Conservation (phyloP, 192 early-diverging fungal genomes). For the Backusella sp. region DNA sequence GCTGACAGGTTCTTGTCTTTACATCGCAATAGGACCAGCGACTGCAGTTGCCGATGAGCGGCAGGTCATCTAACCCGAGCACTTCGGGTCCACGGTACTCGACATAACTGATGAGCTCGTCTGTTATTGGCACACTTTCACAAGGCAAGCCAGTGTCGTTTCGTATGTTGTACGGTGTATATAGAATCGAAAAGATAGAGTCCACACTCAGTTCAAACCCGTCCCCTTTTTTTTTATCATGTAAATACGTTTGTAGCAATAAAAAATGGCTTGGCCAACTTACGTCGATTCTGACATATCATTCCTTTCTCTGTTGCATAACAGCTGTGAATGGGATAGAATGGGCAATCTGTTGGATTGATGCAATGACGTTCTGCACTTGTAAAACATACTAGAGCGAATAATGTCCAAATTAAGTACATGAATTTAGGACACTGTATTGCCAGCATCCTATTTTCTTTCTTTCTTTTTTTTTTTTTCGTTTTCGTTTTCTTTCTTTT, state of each 20-base stretch:
- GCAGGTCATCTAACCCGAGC: slow-evolving; percentile 25
- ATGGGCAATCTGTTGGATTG: slow-evolving; percentile 29
- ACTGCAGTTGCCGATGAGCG: slow-evolving; percentile 36
- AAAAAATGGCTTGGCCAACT: not conserved
- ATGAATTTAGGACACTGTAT: slow-evolving; percentile 2
- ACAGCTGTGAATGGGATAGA: slow-evolving; percentile 35
- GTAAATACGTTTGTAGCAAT: not conserved
- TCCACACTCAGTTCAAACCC: slow-evolving; percentile 33
- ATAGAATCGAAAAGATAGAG: slow-evolving; percentile 18
- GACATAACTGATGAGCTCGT: slow-evolving; percentile 31
- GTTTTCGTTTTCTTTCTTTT: not conserved
- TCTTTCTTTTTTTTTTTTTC: not conserved
- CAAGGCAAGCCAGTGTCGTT: slow-evolving; percentile 36
- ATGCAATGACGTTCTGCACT: slow-evolving; percentile 21
- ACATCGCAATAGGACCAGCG: slow-evolving; percentile 32
- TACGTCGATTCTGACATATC: slow-evolving; percentile 24
- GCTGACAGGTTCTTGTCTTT: slow-evolving; percentile 31
- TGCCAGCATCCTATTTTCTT: not conserved
- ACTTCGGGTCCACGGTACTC: slow-evolving; percentile 30
- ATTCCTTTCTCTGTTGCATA: slow-evolving; percentile 28
- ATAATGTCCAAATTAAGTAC: slow-evolving; percentile 13
- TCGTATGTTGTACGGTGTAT: slow-evolving; percentile 4
- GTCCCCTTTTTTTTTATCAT: not conserved
- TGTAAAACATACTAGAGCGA: not conserved
- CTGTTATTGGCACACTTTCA: slow-evolving; percentile 20